A percentile compares a stretch with the other conserved stretches of the same genome.
Evolutionary conservation across 1,284 basidiomycete genomes (phyloP).

Genomic region (Ganoderma multipileum): DNA sequence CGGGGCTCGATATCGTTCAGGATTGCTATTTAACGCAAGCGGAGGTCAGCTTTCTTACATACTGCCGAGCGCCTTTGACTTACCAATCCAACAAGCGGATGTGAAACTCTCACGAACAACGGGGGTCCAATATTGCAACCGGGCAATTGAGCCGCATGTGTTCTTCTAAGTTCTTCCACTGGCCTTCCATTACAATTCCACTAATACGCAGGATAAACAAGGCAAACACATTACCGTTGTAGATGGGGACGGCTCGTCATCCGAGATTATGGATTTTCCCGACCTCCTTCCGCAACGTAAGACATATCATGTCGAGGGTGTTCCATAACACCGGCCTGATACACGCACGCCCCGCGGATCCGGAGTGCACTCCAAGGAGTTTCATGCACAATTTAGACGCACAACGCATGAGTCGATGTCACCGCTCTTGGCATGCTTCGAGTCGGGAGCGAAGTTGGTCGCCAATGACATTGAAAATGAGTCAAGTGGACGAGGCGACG

Average conservation of each 20-base stretch:
- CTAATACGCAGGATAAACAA: neutral
- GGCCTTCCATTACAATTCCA: neutral
- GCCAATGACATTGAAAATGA: neutral
- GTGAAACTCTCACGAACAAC: neutral
- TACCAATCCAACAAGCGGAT: conserved; percentile 1
- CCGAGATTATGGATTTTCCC: neutral
- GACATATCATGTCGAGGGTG: neutral
- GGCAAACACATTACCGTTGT: neutral
- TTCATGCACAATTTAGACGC: neutral
- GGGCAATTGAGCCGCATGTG: neutral
- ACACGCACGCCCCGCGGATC: neutral
- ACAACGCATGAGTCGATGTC: neutral
- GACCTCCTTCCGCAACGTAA: neutral
- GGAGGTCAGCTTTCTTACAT: neutral
- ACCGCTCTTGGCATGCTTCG: neutral
- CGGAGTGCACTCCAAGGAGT: neutral
- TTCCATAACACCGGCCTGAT: neutral
- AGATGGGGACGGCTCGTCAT: neutral
- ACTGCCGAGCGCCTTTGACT: neutral
- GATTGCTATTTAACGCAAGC: neutral
- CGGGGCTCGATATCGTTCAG: neutral
- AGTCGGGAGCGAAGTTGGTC: neutral
- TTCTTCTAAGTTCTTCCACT: neutral
- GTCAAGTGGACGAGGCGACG: neutral
- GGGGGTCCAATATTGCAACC: neutral